A percentile compares a stretch with the other conserved stretches of the same genome.
Evolutionary conservation across 306 rosid genomes (phyloP).

Genomic region (Sophora flavescens): DNA sequence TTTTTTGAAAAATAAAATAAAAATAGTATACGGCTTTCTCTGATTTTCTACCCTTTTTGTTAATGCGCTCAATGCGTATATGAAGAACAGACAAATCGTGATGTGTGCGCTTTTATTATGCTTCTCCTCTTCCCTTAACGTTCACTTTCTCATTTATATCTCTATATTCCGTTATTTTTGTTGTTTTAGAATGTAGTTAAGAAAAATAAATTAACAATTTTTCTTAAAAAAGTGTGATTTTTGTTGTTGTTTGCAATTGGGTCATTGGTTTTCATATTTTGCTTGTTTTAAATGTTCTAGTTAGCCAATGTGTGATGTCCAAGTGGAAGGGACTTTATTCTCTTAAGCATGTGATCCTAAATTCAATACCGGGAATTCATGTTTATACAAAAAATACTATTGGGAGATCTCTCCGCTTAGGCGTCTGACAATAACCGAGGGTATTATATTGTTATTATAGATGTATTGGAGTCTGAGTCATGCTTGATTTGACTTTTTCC

Average conservation of each 20-base stretch:
- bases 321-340: too few species aligned
- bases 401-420: too few species aligned
- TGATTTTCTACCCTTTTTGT: slow-evolving; percentile 40
- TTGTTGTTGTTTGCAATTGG: slow-evolving; percentile 3
- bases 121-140: slow-evolving; percentile 27
- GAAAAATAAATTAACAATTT: not conserved
- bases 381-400: too few species aligned
- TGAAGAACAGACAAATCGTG: slow-evolving; percentile 37
- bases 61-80: slow-evolving; percentile 58
- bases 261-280: not conserved
- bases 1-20: not conserved
- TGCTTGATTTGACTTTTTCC: not conserved
- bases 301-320: too few species aligned
- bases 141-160: slow-evolving; percentile 30
- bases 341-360: too few species aligned
- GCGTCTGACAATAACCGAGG: too few species aligned
- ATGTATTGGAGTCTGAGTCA: not conserved
- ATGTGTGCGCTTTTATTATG: slow-evolving; percentile 37
- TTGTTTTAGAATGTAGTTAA: slow-evolving; percentile 28
- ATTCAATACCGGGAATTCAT: too few species aligned
- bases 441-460: not conserved
- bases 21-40: too few species aligned
- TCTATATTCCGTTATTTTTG: not conserved
- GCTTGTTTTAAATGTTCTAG: slow-evolving; percentile 31
- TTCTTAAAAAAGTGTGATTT: not conserved